phyloP scores from a whole-genome alignment of 2,329 filamentous ascomycete species.

The Sphaerostilbella broomeana region DNA sequence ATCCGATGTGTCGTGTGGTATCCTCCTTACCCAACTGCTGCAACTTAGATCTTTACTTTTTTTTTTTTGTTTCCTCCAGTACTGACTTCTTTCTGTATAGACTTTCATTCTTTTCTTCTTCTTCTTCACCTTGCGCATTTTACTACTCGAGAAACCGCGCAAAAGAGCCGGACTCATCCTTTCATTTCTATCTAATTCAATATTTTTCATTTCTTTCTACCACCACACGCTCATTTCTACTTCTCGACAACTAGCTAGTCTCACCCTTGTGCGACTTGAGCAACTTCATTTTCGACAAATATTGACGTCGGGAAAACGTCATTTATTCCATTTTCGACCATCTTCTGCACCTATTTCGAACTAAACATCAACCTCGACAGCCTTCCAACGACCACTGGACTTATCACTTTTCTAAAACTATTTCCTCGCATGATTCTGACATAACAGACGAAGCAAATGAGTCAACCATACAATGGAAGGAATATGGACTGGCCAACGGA shows the following conservation, averaged over 20 bases:
- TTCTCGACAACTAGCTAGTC: not conserved
- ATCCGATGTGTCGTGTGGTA: too few species aligned
- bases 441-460: conserved; percentile 39
- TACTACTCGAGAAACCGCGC: not conserved
- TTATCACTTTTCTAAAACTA: too few species aligned
- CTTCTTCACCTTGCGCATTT: conserved; percentile 1
- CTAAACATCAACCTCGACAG: too few species aligned
- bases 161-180: conserved; percentile 1
- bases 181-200: not conserved
- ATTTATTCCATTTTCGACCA: too few species aligned
- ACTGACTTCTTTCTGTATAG: too few species aligned
- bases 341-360: too few species aligned
- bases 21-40: too few species aligned
- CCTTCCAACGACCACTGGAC: not conserved
- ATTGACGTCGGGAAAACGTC: too few species aligned
- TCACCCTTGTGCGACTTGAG: conserved; percentile 7
- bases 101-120: not conserved
- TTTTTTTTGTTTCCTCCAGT: not conserved
- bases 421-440: conserved; percentile 1
- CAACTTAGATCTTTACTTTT: not conserved
- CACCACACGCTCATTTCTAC: not conserved
- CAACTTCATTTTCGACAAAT: too few species aligned
- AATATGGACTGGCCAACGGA: conserved; percentile 41
- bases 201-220: conserved; percentile 3
- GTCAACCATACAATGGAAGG: conserved; percentile 48